Base-by-base conservation (phyloP, 177 flowering plant species). In the Vitis hybrid region DNA sequence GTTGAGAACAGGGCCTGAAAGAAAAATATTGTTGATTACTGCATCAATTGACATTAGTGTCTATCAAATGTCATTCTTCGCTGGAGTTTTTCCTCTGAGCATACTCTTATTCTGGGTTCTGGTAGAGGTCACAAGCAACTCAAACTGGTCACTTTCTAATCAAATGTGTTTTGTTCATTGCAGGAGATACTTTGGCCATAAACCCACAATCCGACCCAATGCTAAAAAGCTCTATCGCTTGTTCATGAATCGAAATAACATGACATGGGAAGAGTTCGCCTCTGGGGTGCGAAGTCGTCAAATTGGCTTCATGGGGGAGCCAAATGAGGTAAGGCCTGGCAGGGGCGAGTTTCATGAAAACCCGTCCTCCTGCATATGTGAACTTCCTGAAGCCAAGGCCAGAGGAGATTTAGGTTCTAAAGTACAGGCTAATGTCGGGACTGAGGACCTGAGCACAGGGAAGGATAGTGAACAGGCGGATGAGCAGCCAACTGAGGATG, bases 161-260 rank as follows among this genome's bases (percentile, higher is more conserved):
- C 56, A n/a, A 7, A 64, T 30, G n/a, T 62, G 40, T 14, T 52
- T 40, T 67, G 52, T 30, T 21, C 18, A 17, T 68, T 72, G 77
- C 89, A 96, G 99, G 93, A 88, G 97, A 85, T 96, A 91, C 78
- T 90, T 88, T 75, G 99, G 98, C 54, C 99, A 95, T 83, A 95
- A 91, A 75, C 93, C 91, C 34, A 95, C 99, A 4, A 89, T 95
- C 56, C 91, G 97, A 18, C 99, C 98, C 51, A 95, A 93, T 84
- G 92, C 89, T 1, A 95, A 82, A 60, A 95, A 91, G 69, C 81
- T 95, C 14, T 78, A 84, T 60, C 73, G 80, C 15, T 14, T 89
- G 68, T 90, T 91, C 82, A 26, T 79, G 75, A 82, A 80, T 68
- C 81, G 88, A 50, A 65, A 70, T 21, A 86, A 88, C 83, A 90